Evolutionary conservation across 805 yeast genomes (phyloP).

Genomic region (Pichia heedii): DNA sequence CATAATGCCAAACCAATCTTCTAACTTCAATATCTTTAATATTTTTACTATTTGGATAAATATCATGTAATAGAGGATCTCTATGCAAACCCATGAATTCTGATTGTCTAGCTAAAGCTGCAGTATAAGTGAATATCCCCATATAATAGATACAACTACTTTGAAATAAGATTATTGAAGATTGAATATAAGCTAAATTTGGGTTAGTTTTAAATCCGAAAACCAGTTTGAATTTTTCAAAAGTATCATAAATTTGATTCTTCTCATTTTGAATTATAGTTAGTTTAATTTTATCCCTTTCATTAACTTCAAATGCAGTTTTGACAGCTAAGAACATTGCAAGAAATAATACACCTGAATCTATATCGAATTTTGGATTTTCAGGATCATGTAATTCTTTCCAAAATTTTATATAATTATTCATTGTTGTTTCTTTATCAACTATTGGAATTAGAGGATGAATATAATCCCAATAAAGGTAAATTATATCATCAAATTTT

Average conservation of each 20-base stretch:
- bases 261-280: conserved; percentile 2
- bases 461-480: conserved; percentile 10
- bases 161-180: conserved; percentile 9
- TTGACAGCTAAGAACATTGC: conserved; percentile 11
- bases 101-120: conserved; percentile 10
- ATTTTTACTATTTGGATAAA: conserved; percentile 4
- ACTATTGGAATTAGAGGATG: conserved; percentile 12
- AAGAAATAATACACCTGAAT: conserved; percentile 8
- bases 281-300: neutral
- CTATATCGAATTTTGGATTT: conserved; percentile 9
- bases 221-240: conserved; percentile 8
- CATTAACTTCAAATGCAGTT: conserved; percentile 7
- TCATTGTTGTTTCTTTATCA: conserved; percentile 3
- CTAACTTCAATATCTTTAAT: conserved; percentile 9
- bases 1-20: conserved; percentile 11
- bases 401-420: conserved; percentile 8
- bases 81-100: conserved; percentile 13
- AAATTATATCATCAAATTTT: conserved; percentile 7
- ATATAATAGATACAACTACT: conserved; percentile 10
- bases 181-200: conserved; percentile 8
- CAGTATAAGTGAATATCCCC: conserved; percentile 10
- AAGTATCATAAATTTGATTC: conserved; percentile 1
- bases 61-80: conserved; percentile 12
- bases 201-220: conserved; percentile 8
- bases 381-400: neutral